Base-by-base conservation (phyloP, 495 filamentous ascomycete species). In the Trichoderma erinaceum region DNA sequence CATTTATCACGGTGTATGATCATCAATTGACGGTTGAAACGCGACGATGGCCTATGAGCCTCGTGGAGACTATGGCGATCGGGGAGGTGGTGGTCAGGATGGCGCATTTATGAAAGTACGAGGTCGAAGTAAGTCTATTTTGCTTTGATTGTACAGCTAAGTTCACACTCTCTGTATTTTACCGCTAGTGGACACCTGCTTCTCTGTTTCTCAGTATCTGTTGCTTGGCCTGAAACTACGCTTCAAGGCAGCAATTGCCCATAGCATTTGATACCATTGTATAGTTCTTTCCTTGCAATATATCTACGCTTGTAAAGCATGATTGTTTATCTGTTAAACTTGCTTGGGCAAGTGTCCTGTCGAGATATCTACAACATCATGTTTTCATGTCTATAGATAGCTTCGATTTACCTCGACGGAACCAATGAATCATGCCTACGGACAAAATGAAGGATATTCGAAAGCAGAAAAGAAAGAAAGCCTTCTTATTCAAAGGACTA, bases 21-120 rank as follows among this genome's bases (percentile, higher is more conserved):
- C 25, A 27, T 25, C 41, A 10, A 15, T 35, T 66, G 66, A 52
- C 41, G 21, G 64, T 43, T 16, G 41, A 66, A n/a, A 56, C 63
- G 65, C 35, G 43, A 73, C 64, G 65, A 82, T 82, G 80, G 74
- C 80, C 66, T 81, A 80, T 71, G 80, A 81, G 52, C 73, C 74
- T 63, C 75, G 78, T 41, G 75, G 79, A 21, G 81, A 80, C 61
- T 72, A 79, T 70, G 41, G 44, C 38, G 67, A 63, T 66, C 70
- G 63, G 7, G 44, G 32, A 35, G 73, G 68, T 43, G 73, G 67
- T 41, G 71, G 78, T 29, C 76, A 72, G 63, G 80, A 80, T 23
- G 77, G 76, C 8, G 71, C 73, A 58, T 80, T 75, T 71, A 74
- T 73, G 46, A 73, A 79, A 64, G 76, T 76, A 25, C 74, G 81